These are phyloP conservation scores for Talaromyces sp. DNA, from an alignment of 2,329 filamentous ascomycete species.

Conservation along the genomic window DNA sequence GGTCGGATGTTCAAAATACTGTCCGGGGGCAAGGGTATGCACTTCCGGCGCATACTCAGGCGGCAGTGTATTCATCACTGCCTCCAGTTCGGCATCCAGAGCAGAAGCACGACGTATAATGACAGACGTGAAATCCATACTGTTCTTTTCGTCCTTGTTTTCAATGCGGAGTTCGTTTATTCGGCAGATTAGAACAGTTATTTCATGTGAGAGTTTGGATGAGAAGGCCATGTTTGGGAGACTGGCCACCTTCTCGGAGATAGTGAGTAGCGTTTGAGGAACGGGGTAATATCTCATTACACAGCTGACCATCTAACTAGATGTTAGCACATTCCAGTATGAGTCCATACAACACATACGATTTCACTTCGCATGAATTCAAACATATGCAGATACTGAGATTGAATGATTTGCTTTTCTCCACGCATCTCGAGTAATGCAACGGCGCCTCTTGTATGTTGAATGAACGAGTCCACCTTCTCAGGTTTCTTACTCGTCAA, in stretches of 20 bases:
- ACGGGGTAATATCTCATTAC: conserved; percentile 32
- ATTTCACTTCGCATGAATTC: conserved; percentile 57
- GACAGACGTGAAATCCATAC: conserved; percentile 18
- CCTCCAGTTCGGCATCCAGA: conserved; percentile 34
- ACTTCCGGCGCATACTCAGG: conserved; percentile 29
- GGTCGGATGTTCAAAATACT: conserved; percentile 33
- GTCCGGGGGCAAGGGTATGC: conserved; percentile 23
- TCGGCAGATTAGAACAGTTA: conserved; percentile 35
- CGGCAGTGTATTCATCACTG: conserved; percentile 31
- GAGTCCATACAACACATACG: conserved; percentile 36
- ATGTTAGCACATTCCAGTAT: background rate
- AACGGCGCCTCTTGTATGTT: conserved; percentile 59
- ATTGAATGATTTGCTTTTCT: conserved; percentile 35
- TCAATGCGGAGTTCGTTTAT: conserved; percentile 27
- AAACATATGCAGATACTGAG: conserved; percentile 51
- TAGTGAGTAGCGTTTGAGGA: conserved; percentile 32
- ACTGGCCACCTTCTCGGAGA: conserved; percentile 27
- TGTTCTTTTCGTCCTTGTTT: conserved; percentile 16
- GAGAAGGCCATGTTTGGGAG: background rate
- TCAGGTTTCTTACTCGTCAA: conserved; percentile 43
- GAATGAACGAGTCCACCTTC: conserved; percentile 52
- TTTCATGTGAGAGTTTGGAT: conserved; percentile 27
- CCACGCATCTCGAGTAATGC: conserved; percentile 53
- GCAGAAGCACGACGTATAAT: conserved; percentile 32
- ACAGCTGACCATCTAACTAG: conserved; percentile 34